Evolutionary conservation across 768 basidiomycete genomes (phyloP).

Genomic region (Cantharellus cinnabarinus): DNA sequence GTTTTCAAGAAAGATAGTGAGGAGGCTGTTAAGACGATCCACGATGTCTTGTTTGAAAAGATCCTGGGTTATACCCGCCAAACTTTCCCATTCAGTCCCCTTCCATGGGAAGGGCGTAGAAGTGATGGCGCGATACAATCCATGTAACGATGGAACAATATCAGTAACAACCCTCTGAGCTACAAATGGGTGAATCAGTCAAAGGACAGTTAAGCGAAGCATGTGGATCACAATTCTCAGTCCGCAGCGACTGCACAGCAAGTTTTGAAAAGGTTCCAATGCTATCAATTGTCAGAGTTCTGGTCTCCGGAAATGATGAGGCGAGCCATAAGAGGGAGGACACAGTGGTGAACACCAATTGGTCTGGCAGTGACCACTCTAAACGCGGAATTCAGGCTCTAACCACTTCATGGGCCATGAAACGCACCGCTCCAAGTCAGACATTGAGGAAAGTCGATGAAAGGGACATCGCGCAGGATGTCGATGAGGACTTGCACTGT

Average conservation of each 20-base stretch:
- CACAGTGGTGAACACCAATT: conserved; percentile 59
- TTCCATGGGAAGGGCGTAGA: conserved; percentile 63
- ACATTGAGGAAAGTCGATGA: conserved; percentile 55
- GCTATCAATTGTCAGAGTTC: conserved; percentile 31
- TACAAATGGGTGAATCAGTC: conserved; percentile 13
- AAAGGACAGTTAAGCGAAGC: neutral
- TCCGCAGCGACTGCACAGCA: conserved; percentile 34
- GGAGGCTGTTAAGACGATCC: conserved; percentile 49
- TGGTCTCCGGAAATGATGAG: conserved; percentile 28
- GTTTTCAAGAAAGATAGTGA: conserved; percentile 38
- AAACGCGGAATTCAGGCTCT: neutral
- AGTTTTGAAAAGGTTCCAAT: conserved; percentile 40
- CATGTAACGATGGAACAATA: conserved; percentile 63
- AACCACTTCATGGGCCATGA: neutral
- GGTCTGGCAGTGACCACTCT: conserved; percentile 81
- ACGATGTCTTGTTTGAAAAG: conserved; percentile 49
- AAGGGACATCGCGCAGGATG: conserved; percentile 50
- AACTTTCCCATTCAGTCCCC: conserved; percentile 36
- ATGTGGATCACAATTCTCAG: conserved; percentile 29
- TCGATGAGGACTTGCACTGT: conserved; percentile 40
- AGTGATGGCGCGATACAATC: conserved; percentile 67
- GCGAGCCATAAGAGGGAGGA: conserved; percentile 55
- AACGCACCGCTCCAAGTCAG: conserved; percentile 59
- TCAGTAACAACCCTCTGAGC: conserved; percentile 57
- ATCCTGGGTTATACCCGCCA: conserved; percentile 31